Percentiles rank a stretch among this genome's conserved stretches.
Evolutionary conservation across 2,329 filamentous ascomycete genomes (phyloP).

Genomic region (Arthrinium phaeospermum): DNA sequence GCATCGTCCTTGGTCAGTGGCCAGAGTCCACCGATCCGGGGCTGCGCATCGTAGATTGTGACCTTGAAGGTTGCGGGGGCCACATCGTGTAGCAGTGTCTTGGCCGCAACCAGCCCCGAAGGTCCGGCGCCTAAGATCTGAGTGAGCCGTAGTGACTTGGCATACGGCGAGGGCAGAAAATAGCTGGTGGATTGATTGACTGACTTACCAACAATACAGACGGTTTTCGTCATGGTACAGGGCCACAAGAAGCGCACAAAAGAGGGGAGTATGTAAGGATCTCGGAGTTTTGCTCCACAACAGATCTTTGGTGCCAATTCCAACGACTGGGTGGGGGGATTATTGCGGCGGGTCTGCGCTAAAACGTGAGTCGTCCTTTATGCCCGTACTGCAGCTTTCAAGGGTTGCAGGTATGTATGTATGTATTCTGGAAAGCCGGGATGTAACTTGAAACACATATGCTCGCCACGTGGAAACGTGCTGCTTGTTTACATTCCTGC

Average conservation of each 20-base stretch:
- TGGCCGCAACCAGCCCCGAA: constrained; percentile 72
- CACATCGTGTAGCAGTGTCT: constrained; percentile 70
- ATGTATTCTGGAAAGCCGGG: neutral
- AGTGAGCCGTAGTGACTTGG: constrained; percentile 21
- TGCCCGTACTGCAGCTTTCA: too few relatives aligned
- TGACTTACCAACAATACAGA: constrained; percentile 57
- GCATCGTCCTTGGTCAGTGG: constrained; percentile 56
- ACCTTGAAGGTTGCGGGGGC: constrained; percentile 65
- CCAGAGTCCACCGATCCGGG: constrained; percentile 80
- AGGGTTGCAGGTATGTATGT: neutral
- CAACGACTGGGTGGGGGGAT: neutral
- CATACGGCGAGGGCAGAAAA: neutral
- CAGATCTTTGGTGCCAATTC: neutral
- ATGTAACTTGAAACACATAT: neutral
- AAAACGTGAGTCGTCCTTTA: neutral
- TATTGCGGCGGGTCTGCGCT: neutral
- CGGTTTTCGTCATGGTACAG: constrained; percentile 49
- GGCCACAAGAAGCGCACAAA: constrained; percentile 19
- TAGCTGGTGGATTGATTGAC: constrained; percentile 22
- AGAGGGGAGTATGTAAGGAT: constrained; percentile 7
- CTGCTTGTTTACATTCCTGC: neutral
- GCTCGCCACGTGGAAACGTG: neutral
- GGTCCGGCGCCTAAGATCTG: constrained; percentile 65
- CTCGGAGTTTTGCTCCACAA: constrained; percentile 9
- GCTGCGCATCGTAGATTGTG: constrained; percentile 71